Percentiles rank a stretch among this genome's conserved stretches.
phyloP scores from a whole-genome alignment of 2,329 filamentous ascomycete species.

The Aspergillus oerlinghausenensis region DNA sequence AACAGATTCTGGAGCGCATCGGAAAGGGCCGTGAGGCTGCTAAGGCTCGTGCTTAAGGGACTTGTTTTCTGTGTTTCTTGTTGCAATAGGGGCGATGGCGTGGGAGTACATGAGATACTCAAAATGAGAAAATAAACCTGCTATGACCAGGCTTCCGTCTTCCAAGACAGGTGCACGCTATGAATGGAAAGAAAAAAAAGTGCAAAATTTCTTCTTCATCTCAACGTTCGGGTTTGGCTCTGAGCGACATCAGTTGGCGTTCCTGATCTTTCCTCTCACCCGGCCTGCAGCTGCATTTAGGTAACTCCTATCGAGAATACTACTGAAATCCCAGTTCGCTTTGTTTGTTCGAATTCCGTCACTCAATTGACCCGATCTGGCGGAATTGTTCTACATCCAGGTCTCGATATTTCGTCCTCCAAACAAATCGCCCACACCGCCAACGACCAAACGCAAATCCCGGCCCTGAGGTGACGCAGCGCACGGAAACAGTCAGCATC shows the following conservation, averaged over 20 bases:
- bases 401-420: background rate
- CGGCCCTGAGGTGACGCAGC: background rate
- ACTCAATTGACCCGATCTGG: background rate
- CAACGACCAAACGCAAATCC: background rate
- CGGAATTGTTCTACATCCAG: background rate
- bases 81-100: slow-evolving; percentile 14
- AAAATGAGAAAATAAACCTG: slow-evolving; percentile 16
- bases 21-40: slow-evolving; percentile 37
- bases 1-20: slow-evolving; percentile 46
- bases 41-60: slow-evolving; percentile 4
- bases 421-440: background rate
- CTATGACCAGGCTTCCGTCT: slow-evolving; percentile 13
- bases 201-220: slow-evolving; percentile 1
- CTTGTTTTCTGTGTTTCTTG: slow-evolving; percentile 5
- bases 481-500: background rate
- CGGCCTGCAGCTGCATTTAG: background rate
- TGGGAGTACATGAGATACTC: slow-evolving; percentile 15
- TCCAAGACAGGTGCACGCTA: slow-evolving; percentile 15
- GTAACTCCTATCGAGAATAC: background rate
- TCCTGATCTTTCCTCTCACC: slow-evolving; percentile 19
- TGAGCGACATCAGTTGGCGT: background rate
- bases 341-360: background rate
- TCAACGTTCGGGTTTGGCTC: background rate
- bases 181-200: slow-evolving; percentile 14
- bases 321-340: background rate